phyloP scores from a whole-genome alignment of 345 rosid genomes.

The Pistacia atlantica region DNA sequence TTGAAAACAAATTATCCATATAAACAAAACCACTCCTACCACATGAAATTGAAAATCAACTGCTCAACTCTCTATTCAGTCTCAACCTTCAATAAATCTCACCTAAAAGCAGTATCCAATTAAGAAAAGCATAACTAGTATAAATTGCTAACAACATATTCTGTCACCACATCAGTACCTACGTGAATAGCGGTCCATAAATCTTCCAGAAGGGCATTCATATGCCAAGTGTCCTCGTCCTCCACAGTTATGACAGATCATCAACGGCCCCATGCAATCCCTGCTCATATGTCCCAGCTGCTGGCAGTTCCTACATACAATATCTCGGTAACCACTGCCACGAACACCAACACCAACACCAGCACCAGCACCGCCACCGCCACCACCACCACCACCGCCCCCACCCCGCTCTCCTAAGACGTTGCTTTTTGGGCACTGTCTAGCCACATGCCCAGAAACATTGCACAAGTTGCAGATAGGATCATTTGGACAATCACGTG shows the following conservation, averaged over 20 bases:
- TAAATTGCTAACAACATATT: neutral
- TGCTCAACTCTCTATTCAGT: slow-evolving; percentile 2
- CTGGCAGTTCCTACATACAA: slow-evolving; percentile 74
- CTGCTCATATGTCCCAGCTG: slow-evolving; percentile 84
- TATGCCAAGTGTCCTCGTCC: slow-evolving; percentile 89
- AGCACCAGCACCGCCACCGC: slow-evolving; percentile 11
- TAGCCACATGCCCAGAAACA: slow-evolving; percentile 80
- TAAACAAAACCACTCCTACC: slow-evolving; percentile 8
- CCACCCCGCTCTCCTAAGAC: slow-evolving; percentile 50
- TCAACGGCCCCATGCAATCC: slow-evolving; percentile 72
- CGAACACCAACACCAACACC: slow-evolving; percentile 21
- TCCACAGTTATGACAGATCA: slow-evolving; percentile 92
- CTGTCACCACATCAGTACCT: slow-evolving; percentile 46
- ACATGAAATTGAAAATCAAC: slow-evolving; percentile 16
- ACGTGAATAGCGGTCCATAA: slow-evolving; percentile 75
- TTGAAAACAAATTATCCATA: neutral
- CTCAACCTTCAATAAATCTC: slow-evolving; percentile 6
- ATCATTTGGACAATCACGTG: slow-evolving; percentile 84
- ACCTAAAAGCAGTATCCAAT: slow-evolving; percentile 12
- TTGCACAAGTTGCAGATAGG: slow-evolving; percentile 85
- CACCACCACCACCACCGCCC: slow-evolving; percentile 16
- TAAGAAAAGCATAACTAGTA: neutral
- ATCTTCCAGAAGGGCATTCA: slow-evolving; percentile 89
- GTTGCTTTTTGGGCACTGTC: slow-evolving; percentile 74
- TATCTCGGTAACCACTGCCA: slow-evolving; percentile 52